Evolutionary conservation across 192 early-diverging fungal species (phyloP).

Genomic region (Podila minutissima): DNA sequence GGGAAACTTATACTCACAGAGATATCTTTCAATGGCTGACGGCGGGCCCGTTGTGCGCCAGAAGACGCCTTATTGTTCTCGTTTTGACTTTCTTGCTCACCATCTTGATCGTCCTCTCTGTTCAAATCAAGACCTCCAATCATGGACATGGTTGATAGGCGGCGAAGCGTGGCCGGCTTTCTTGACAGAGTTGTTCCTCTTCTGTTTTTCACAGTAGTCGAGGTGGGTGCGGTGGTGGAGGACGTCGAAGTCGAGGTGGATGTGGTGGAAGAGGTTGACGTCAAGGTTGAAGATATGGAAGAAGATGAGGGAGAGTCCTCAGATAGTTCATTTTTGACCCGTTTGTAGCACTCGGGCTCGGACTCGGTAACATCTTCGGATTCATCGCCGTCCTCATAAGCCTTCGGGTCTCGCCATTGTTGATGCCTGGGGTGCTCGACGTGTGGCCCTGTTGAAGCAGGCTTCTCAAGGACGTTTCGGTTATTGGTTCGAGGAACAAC

Average conservation of each 20-base stretch:
- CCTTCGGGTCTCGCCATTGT: not conserved
- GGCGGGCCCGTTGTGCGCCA: not conserved
- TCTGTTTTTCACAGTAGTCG: not conserved
- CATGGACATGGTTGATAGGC: not conserved
- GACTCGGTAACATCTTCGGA: not conserved
- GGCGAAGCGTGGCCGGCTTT: not conserved
- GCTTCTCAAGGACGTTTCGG: too few species aligned
- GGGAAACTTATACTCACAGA: not conserved
- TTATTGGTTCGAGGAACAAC: too few species aligned
- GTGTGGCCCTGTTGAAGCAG: too few species aligned
- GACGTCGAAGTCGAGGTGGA: not conserved
- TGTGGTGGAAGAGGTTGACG: not conserved
- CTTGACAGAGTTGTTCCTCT: not conserved
- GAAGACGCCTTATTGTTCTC: not conserved
- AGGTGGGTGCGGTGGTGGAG: not conserved
- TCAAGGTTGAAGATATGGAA: not conserved
- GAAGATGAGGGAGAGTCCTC: not conserved
- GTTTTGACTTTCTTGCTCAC: slow-evolving; percentile 2
- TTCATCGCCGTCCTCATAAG: not conserved
- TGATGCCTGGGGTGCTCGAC: too few species aligned
- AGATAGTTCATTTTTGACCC: not conserved
- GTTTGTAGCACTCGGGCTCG: not conserved
- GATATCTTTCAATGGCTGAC: too few species aligned
- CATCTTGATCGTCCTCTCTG: not conserved
- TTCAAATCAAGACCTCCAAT: not conserved